Evolutionary conservation across 768 basidiomycete species (phyloP).

Genomic region (Boletus reticulatus): DNA sequence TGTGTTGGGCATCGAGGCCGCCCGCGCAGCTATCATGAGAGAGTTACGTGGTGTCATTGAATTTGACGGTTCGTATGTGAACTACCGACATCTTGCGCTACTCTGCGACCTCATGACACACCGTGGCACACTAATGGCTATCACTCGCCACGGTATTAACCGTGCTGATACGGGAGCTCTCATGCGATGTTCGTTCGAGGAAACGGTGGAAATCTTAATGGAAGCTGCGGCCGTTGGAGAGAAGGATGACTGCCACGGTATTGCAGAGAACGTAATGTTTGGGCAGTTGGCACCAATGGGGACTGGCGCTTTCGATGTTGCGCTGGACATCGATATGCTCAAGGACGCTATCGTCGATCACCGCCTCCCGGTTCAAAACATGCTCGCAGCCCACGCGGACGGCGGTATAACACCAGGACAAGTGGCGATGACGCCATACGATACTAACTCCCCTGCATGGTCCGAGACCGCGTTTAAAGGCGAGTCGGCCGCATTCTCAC

Average conservation of each 20-base stretch:
- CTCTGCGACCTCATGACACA: slow-evolving; percentile 99
- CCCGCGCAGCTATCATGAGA: slow-evolving; percentile 89
- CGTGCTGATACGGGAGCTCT: slow-evolving; percentile 98
- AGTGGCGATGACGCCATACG: slow-evolving; percentile 96
- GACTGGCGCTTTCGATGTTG: slow-evolving; percentile 93
- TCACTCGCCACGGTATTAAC: slow-evolving; percentile 99
- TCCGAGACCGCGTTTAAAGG: slow-evolving; percentile 75
- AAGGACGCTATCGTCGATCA: slow-evolving; percentile 98
- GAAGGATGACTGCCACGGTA: slow-evolving; percentile 96
- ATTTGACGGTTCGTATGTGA: slow-evolving; percentile 99
- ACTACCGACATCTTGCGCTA: slow-evolving; percentile 95
- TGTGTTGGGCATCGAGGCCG: slow-evolving; percentile 95
- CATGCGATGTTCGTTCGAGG: slow-evolving; percentile 99
- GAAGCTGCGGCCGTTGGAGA: slow-evolving; percentile 98
- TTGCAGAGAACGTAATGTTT: slow-evolving; percentile 99
- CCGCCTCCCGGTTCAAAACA: slow-evolving; percentile 80
- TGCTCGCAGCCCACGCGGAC: slow-evolving; percentile 75
- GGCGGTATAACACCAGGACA: slow-evolving; percentile 91
- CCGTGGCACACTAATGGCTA: slow-evolving; percentile 92
- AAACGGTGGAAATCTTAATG: slow-evolving; percentile 98
- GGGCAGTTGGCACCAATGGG: slow-evolving; percentile 99
- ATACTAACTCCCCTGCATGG: slow-evolving; percentile 86
- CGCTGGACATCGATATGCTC: slow-evolving; percentile 95
- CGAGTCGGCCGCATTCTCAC: slow-evolving; percentile 92
- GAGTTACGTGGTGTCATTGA: slow-evolving; percentile 96